Conservation (phyloP, 1,139 yeast species). For the Pneumocystis canis region DNA sequence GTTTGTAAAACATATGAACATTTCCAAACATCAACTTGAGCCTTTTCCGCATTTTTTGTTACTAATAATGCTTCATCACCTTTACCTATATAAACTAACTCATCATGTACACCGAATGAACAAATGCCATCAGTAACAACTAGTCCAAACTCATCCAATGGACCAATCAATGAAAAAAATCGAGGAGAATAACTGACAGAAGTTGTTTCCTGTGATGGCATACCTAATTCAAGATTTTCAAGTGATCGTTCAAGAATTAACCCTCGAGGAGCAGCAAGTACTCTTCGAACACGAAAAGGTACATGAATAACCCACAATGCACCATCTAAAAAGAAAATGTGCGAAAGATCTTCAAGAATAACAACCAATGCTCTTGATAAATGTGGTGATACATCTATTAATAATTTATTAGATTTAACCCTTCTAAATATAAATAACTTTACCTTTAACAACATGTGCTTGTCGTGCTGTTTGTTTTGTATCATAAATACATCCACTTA, state of each 20-base stretch:
- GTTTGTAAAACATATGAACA: conserved; percentile 10
- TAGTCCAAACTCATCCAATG: conserved; percentile 51
- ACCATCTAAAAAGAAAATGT: conserved; percentile 47
- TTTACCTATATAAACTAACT: conserved; percentile 25
- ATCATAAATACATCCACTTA: conserved; percentile 3
- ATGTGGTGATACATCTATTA: not conserved
- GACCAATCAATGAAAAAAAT: conserved; percentile 52
- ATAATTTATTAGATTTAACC: not conserved
- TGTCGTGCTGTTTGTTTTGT: conserved; percentile 4
- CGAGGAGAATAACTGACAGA: conserved; percentile 21
- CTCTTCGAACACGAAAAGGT: conserved; percentile 45
- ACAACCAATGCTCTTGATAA: conserved; percentile 20
- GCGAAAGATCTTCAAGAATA: conserved; percentile 21
- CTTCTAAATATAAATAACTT: not conserved
- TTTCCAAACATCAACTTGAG: conserved; percentile 3
- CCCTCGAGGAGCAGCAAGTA: conserved; percentile 50
- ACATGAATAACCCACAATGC: conserved; percentile 37
- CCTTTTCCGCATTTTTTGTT: not conserved
- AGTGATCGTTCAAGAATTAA: conserved; percentile 41
- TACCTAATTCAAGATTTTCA: conserved; percentile 8
- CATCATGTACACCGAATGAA: conserved; percentile 45
- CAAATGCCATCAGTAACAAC: conserved; percentile 46
- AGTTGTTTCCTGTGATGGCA: conserved; percentile 6
- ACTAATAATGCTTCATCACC: not conserved
- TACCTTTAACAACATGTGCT: not conserved